Evolutionary conservation across 192 early-diverging fungal genomes (phyloP), one percentile per base, ranked within the genome.

Genomic region (Kickxella alabastrina): DNA sequence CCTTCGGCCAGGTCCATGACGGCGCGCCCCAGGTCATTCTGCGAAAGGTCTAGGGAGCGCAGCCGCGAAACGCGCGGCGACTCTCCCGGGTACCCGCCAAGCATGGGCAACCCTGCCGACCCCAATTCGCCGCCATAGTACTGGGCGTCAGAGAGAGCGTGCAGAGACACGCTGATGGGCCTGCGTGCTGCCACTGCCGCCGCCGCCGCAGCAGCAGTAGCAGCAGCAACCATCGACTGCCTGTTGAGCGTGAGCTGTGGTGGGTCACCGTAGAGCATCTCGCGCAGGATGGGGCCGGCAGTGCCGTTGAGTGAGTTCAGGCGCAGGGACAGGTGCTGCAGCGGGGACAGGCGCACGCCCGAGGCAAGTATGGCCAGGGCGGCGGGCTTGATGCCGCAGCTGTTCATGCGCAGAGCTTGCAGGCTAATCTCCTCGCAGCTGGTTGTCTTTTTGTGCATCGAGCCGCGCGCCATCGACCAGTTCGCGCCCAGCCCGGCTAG

Each of bases 251-350:
- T 40, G 18, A 65, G 62, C 57, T 68, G 65, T 6, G 70, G 70
- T n/a, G 70, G 70, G 19, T 74, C 70, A 43, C 70, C 70, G 21
- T 67, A 74, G 43, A 74, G 59, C 70, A 74, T 74, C 43, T 74
- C 70, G 19, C 70, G 70, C 36, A 74, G 43, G 15, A 74, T 74
- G 19, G 70, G 70, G 26, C 70, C 70, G 1, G 70, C 64, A n/a
- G 42, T 55, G 40, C 50, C 59, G 26, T 28, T 61, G 32, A 74
- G 55, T 34, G 70, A 62, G 52, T 74, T 74, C 6, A 66, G 59
- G 2, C 64, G 70, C 35, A 74, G 59, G 12, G 70, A 66, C 21
- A 74, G 52, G 41, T 75, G 72, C 61, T 75, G 72, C 28, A 68
- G 50, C 23, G 72, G 72, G 26, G 65, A 68, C 13, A 75, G 54